A percentile compares a stretch with the other conserved stretches of the same genome.
These are phyloP conservation scores for Hura crepitans DNA, from an alignment of 441 rosid genomes.

Conservation along the genomic window DNA sequence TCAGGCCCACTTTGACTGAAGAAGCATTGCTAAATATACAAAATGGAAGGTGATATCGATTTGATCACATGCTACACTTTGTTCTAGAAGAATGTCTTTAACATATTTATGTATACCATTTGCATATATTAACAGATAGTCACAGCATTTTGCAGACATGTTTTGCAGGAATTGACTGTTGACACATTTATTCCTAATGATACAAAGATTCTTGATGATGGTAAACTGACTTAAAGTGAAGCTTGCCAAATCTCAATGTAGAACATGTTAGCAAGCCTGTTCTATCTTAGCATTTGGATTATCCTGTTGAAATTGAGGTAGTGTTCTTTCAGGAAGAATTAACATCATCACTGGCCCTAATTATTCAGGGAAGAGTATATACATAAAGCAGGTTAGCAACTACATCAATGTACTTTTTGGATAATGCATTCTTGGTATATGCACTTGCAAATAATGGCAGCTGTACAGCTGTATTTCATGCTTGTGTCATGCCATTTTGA, in stretches of 20 bases:
- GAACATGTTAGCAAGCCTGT: conserved; percentile 13
- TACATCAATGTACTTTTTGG: background rate
- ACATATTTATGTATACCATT: background rate
- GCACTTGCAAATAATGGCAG: background rate
- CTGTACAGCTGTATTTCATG: background rate
- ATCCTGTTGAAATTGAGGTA: conserved; percentile 23
- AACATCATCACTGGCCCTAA: conserved; percentile 93
- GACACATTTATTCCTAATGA: conserved; percentile 95
- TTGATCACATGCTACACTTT: background rate
- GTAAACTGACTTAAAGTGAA: conserved; percentile 35
- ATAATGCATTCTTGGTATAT: background rate
- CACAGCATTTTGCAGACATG: conserved; percentile 56
- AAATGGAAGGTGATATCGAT: conserved; percentile 68
- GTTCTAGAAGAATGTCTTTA: background rate
- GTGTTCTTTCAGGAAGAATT: conserved; percentile 59
- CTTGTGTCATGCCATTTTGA: background rate
- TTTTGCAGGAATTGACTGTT: conserved; percentile 97
- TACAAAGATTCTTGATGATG: conserved; percentile 58
- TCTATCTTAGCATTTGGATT: conserved; percentile 20
- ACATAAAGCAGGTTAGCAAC: conserved; percentile 73
- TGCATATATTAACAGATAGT: conserved; percentile 10
- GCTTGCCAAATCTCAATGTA: conserved; percentile 15
- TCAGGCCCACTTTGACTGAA: conserved; percentile 74
- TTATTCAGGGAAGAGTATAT: conserved; percentile 97
- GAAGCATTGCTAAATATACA: conserved; percentile 67